phyloP scores from a whole-genome alignment of 2,329 filamentous ascomycete genomes.

The Aspergillus carbonarius region DNA sequence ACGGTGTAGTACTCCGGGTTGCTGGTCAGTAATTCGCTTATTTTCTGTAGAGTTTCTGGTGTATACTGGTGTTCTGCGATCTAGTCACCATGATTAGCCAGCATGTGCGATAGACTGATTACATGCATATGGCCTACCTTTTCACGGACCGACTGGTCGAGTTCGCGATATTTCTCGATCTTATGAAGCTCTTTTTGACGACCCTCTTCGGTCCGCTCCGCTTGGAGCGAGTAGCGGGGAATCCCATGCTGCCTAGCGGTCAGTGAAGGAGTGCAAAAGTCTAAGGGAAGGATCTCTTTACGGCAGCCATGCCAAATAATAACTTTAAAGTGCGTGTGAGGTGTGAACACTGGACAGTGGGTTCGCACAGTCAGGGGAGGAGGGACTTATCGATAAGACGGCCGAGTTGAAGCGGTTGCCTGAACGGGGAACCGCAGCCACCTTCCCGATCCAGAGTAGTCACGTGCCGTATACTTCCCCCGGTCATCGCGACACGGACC shows the following conservation, averaged over 20 bases:
- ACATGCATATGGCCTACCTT: conserved; percentile 50
- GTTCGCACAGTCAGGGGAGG: background rate
- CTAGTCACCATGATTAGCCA: conserved; percentile 25
- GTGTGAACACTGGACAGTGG: background rate
- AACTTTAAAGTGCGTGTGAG: background rate
- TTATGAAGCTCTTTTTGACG: conserved; percentile 69
- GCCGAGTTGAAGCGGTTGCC: conserved; percentile 1
- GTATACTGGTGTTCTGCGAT: conserved; percentile 42
- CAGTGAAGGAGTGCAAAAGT: conserved; percentile 11
- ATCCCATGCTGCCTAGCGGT: conserved; percentile 70
- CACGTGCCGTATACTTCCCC: conserved; percentile 7
- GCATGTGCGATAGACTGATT: background rate
- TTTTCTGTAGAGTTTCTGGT: conserved; percentile 44
- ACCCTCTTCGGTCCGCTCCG: conserved; percentile 67
- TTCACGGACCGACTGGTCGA: conserved; percentile 67
- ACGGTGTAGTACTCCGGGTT: conserved; percentile 52
- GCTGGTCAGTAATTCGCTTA: conserved; percentile 44
- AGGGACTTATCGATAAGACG: background rate
- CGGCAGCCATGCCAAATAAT: conserved; percentile 31
- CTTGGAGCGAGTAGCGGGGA: conserved; percentile 62
- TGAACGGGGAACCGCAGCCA: conserved; percentile 5
- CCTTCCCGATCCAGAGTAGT: conserved; percentile 10
- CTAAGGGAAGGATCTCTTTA: conserved; percentile 15
- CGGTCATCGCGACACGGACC: background rate
- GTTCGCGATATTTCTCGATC: conserved; percentile 71